Conservation (phyloP, 2,329 filamentous ascomycete genomes). For the Pseudocercospora crystallina region DNA sequence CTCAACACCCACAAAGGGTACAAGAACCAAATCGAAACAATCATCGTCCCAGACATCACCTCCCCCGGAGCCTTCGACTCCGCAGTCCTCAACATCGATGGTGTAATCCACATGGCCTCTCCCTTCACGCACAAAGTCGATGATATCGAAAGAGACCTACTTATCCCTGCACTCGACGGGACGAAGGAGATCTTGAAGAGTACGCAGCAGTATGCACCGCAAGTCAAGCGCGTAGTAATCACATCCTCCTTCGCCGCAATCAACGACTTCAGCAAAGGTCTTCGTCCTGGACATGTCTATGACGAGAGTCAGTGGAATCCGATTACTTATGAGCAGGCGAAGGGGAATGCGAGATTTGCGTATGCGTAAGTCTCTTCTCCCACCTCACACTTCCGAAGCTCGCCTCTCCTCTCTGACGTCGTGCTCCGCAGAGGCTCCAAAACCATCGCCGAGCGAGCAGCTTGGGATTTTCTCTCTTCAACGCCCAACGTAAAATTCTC, state of each 20-base stretch:
- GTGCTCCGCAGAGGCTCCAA: slow-evolving; percentile 19
- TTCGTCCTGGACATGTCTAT: slow-evolving; percentile 1
- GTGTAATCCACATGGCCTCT: slow-evolving; percentile 34
- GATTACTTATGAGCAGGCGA: neutral
- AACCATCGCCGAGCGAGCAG: slow-evolving; percentile 31
- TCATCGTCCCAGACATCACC: slow-evolving; percentile 17
- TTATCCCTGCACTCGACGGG: slow-evolving; percentile 31
- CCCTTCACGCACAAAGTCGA: slow-evolving; percentile 22
- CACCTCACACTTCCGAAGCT: neutral
- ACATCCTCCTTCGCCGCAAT: slow-evolving; percentile 26
- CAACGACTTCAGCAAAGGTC: neutral
- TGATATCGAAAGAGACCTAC: slow-evolving; percentile 22
- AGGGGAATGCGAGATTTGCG: neutral
- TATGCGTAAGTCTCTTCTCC: slow-evolving; percentile 1
- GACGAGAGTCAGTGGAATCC: slow-evolving; percentile 7
- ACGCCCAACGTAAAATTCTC: slow-evolving; percentile 23
- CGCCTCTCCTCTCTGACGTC: too few relatives aligned
- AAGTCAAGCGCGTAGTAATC: slow-evolving; percentile 31
- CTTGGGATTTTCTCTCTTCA: slow-evolving; percentile 22
- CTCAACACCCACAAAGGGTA: neutral
- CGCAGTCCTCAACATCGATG: slow-evolving; percentile 25
- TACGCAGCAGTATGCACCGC: slow-evolving; percentile 17
- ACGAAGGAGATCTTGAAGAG: slow-evolving; percentile 27
- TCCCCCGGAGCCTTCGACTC: slow-evolving; percentile 14
- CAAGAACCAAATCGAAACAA: slow-evolving; percentile 12